Evolutionary conservation across 2,329 filamentous ascomycete species (phyloP).

Genomic region (Pestalotiopsis sp.): DNA sequence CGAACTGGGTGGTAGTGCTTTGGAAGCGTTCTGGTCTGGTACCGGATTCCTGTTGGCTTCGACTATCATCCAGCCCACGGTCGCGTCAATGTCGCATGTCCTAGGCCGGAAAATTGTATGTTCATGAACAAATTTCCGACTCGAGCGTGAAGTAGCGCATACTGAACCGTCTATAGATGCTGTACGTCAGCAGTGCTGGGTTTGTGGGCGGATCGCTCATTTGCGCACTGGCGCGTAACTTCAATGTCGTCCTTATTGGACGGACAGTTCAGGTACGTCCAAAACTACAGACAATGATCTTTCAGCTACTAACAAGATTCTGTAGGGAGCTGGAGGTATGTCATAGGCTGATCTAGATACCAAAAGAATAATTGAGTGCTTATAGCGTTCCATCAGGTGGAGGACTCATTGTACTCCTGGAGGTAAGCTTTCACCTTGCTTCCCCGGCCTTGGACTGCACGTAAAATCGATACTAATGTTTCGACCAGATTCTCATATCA

Average conservation of each 20-base stretch:
- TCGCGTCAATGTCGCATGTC: slow-evolving; percentile 21
- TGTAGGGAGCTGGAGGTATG: slow-evolving; percentile 16
- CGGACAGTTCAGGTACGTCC: slow-evolving; percentile 47
- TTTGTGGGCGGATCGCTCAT: slow-evolving; percentile 21
- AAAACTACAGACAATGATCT: too few relatives aligned
- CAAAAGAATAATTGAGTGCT: not conserved
- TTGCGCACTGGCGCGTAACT: slow-evolving; percentile 36
- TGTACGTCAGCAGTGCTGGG: slow-evolving; percentile 17
- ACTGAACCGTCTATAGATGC: slow-evolving; percentile 10
- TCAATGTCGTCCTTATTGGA: slow-evolving; percentile 43
- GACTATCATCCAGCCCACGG: slow-evolving; percentile 58
- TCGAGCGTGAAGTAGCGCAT: not conserved
- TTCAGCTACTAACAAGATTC: not conserved
- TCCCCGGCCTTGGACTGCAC: slow-evolving; percentile 14
- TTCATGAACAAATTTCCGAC: not conserved
- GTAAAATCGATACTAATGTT: not conserved
- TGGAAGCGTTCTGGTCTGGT: slow-evolving; percentile 72
- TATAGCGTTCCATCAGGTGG: slow-evolving; percentile 31
- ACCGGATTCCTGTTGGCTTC: slow-evolving; percentile 70
- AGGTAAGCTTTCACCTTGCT: slow-evolving; percentile 19
- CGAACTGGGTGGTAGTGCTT: slow-evolving; percentile 53
- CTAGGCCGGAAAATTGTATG: slow-evolving; percentile 18
- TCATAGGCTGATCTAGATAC: not conserved
- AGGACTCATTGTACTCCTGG: slow-evolving; percentile 42
- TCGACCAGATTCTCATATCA: slow-evolving; percentile 31